These are phyloP conservation scores for Solanum corneliomulleri DNA, from an alignment of 257 asterid species.

Conservation along the genomic window DNA sequence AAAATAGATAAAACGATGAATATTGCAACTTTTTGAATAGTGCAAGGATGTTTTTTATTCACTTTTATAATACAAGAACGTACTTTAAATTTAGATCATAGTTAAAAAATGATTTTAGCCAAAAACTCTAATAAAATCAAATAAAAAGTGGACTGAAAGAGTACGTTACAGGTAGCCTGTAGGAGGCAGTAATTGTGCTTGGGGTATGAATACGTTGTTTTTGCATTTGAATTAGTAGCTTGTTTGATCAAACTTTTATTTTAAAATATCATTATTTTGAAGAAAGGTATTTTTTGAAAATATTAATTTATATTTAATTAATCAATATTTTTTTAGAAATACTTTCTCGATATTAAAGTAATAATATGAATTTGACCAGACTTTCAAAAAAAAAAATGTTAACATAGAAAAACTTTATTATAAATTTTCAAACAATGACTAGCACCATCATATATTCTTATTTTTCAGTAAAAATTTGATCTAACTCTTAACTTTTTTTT, in stretches of 20 bases:
- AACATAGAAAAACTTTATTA: not conserved
- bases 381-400: not conserved
- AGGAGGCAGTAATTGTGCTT: not conserved
- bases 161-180: not conserved
- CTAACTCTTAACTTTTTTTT: not conserved
- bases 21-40: too few relatives aligned
- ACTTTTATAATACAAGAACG: too few relatives aligned
- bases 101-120: too few relatives aligned
- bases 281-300: not conserved
- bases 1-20: too few relatives aligned
- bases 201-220: not conserved
- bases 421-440: not conserved
- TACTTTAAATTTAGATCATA: too few relatives aligned
- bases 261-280: not conserved
- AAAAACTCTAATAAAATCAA: not conserved
- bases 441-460: too few relatives aligned
- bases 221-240: not conserved
- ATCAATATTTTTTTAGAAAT: not conserved
- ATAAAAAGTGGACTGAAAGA: not conserved
- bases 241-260: too few relatives aligned
- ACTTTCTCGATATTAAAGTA: not conserved
- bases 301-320: not conserved
- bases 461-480: not conserved
- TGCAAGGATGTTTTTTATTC: too few relatives aligned
- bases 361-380: too few relatives aligned